These are phyloP conservation scores for Yarrowia deformans DNA, from an alignment of 805 yeast species.

Conservation along the genomic window DNA sequence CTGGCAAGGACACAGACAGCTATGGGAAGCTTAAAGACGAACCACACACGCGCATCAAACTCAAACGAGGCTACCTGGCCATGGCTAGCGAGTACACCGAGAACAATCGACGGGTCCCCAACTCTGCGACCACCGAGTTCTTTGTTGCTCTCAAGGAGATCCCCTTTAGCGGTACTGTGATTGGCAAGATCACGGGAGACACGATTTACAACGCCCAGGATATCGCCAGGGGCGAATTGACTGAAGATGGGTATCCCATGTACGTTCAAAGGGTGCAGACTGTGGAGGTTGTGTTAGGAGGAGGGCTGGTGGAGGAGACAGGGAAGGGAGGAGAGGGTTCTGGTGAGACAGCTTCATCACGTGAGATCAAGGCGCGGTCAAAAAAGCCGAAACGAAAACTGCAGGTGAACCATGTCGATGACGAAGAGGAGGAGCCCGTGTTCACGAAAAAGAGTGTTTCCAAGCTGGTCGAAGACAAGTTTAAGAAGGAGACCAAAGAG, in stretches of 20 bases:
- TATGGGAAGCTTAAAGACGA: slow-evolving; percentile 53
- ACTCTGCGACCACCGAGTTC: slow-evolving; percentile 51
- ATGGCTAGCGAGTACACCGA: slow-evolving; percentile 53
- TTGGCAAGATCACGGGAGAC: slow-evolving; percentile 67
- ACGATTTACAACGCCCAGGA: slow-evolving; percentile 60
- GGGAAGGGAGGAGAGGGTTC: not conserved
- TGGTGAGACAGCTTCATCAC: no score
- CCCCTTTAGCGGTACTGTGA: slow-evolving; percentile 53
- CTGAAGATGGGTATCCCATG: slow-evolving; percentile 28
- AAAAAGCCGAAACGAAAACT: slow-evolving; percentile 5
- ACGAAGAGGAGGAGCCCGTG: slow-evolving; percentile 47
- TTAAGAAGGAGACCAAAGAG: not conserved
- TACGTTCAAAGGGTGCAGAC: slow-evolving; percentile 5
- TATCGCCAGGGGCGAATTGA: slow-evolving; percentile 54
- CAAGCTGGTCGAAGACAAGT: slow-evolving; percentile 1
- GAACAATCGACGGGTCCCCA: slow-evolving; percentile 40
- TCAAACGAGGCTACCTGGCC: slow-evolving; percentile 64
- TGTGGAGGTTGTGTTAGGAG: slow-evolving; percentile 17
- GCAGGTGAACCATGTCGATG: slow-evolving; percentile 45
- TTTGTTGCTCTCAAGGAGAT: slow-evolving; percentile 59
- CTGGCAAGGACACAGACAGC: slow-evolving; percentile 49
- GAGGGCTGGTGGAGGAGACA: slow-evolving; percentile 15
- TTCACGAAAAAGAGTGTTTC: slow-evolving; percentile 40
- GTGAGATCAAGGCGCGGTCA: not conserved
- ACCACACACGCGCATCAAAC: slow-evolving; percentile 59